phyloP scores from a whole-genome alignment of 2,329 filamentous ascomycete genomes.

The Cercospora sp. region DNA sequence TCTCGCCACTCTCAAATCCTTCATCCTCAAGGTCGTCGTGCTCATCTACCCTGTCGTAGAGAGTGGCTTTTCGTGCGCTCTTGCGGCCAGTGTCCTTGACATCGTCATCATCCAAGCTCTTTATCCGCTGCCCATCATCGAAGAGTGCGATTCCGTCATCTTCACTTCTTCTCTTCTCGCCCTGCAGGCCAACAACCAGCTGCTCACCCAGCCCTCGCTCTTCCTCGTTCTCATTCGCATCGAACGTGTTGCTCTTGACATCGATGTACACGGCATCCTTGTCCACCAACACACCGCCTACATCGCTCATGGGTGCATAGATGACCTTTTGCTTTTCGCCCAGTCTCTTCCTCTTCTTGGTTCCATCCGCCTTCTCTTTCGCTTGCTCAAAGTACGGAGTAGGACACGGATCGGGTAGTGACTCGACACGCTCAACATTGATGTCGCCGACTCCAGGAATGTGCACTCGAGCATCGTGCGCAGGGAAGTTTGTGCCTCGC shows the following conservation, averaged over 20 bases:
- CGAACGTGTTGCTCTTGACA: conserved; percentile 70
- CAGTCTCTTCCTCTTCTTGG: conserved; percentile 74
- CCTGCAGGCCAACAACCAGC: conserved; percentile 86
- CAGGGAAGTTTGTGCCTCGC: conserved; percentile 89
- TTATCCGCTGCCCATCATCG: conserved; percentile 70
- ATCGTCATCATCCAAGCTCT: conserved; percentile 55
- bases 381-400: conserved; percentile 90
- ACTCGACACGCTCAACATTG: conserved; percentile 78
- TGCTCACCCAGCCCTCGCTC: conserved; percentile 93
- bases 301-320: conserved; percentile 97
- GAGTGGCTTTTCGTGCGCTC: conserved; percentile 53
- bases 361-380: conserved; percentile 78
- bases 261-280: conserved; percentile 95
- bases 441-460: conserved; percentile 91
- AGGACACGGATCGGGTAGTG: conserved; percentile 89
- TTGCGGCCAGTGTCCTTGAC: conserved; percentile 35
- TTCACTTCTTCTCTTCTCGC: conserved; percentile 77
- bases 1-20: conserved; percentile 50
- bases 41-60: conserved; percentile 52
- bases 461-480: conserved; percentile 82
- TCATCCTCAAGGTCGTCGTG: conserved; percentile 54
- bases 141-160: conserved; percentile 86
- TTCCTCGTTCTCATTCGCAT: conserved; percentile 60
- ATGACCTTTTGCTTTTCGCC: conserved; percentile 97
- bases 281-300: conserved; percentile 91